phyloP scores from a whole-genome alignment of 192 early-diverging fungal species.

The Coemansia reversa region DNA sequence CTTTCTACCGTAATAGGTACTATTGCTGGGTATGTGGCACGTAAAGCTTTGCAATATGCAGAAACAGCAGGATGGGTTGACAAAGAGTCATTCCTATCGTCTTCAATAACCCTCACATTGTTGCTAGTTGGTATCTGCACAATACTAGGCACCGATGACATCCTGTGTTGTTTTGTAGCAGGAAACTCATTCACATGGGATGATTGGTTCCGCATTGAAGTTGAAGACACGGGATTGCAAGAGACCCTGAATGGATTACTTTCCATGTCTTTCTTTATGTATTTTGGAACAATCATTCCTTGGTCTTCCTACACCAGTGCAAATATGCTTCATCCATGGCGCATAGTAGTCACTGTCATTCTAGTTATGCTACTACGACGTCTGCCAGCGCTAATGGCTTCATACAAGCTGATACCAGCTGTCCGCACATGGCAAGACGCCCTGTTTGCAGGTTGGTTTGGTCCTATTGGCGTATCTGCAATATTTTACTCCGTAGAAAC shows the following conservation, averaged over 20 bases:
- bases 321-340: conserved; percentile 61
- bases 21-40: conserved; percentile 66
- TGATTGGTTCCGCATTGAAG: conserved; percentile 84
- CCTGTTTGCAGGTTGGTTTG: conserved; percentile 88
- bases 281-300: conserved; percentile 77
- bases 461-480: conserved; percentile 76
- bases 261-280: conserved; percentile 87
- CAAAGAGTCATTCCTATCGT: conserved; percentile 81
- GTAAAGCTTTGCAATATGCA: conserved; percentile 66
- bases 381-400: conserved; percentile 65
- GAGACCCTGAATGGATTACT: conserved; percentile 87
- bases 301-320: conserved; percentile 60
- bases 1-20: conserved; percentile 71
- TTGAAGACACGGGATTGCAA: conserved; percentile 80
- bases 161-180: conserved; percentile 76
- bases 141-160: conserved; percentile 70
- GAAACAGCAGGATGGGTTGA: conserved; percentile 77
- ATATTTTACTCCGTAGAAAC: conserved; percentile 60
- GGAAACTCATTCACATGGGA: conserved; percentile 87
- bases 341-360: conserved; percentile 61
- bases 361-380: conserved; percentile 70
- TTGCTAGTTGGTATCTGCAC: conserved; percentile 70
- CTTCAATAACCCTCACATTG: conserved; percentile 73
- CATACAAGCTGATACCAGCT: conserved; percentile 68
- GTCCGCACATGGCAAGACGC: conserved; percentile 72